Percentiles rank a stretch among this genome's conserved stretches.
Conservation (phyloP, 2,329 filamentous ascomycete species). For the Colletotrichum viniferum region DNA sequence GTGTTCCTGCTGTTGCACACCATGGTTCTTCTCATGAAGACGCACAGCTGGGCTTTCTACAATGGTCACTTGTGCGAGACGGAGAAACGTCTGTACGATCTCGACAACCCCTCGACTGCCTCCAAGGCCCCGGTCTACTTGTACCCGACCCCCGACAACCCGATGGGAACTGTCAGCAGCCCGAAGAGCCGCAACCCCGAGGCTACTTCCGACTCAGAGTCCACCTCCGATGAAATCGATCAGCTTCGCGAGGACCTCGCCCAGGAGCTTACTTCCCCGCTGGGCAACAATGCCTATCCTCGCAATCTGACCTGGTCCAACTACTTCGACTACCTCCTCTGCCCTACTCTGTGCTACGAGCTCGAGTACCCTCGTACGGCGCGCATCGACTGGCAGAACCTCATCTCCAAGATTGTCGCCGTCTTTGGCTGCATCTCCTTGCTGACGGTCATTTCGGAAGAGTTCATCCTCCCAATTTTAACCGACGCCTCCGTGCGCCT, state of each 20-base stretch:
- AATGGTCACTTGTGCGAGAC: constrained; percentile 94
- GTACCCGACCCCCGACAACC: constrained; percentile 70
- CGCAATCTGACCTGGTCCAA: constrained; percentile 84
- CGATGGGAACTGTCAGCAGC: constrained; percentile 42
- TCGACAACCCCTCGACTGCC: constrained; percentile 73
- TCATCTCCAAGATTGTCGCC: constrained; percentile 84
- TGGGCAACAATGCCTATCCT: constrained; percentile 89
- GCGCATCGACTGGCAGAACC: constrained; percentile 77
- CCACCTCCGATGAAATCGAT: constrained; percentile 56
- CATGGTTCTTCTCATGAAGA: constrained; percentile 95
- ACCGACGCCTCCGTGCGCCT: constrained; percentile 68
- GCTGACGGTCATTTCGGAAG: constrained; percentile 87
- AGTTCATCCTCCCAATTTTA: constrained; percentile 93
- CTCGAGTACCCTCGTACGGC: constrained; percentile 88
- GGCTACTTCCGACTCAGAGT: constrained; percentile 29
- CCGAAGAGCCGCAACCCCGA: constrained; percentile 12
- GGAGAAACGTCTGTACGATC: constrained; percentile 75
- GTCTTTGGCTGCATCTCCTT: constrained; percentile 97
- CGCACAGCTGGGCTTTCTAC: constrained; percentile 98
- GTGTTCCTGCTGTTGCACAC: constrained; percentile 93
- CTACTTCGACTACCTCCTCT: constrained; percentile 86
- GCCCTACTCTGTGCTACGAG: constrained; percentile 96
- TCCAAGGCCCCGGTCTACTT: constrained; percentile 69
- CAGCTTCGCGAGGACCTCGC: constrained; percentile 86
- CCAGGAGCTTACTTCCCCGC: constrained; percentile 86